These are phyloP conservation scores for Solanum bukasovii DNA, from an alignment of 257 asterid species.

Conservation along the genomic window DNA sequence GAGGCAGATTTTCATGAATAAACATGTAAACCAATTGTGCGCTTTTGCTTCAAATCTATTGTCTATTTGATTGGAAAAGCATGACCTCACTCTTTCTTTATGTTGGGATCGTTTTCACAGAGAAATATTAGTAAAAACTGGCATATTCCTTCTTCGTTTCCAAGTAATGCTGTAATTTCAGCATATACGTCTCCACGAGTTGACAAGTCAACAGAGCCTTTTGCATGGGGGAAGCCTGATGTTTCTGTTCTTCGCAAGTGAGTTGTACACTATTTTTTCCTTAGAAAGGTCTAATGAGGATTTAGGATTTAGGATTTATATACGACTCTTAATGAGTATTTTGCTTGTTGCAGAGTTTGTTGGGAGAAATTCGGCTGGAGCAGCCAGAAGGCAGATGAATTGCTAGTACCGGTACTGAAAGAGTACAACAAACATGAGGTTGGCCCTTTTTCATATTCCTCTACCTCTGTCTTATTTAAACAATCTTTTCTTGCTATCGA, in stretches of 20 bases:
- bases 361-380: conserved; percentile 94
- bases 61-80: background rate
- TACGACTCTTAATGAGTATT: background rate
- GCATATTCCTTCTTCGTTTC: conserved; percentile 83
- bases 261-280: conserved; percentile 11
- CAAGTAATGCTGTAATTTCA: conserved; percentile 78
- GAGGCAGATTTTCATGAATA: conserved; percentile 70
- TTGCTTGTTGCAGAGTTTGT: conserved; percentile 49
- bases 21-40: conserved; percentile 44
- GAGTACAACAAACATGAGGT: conserved; percentile 95
- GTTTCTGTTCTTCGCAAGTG: conserved; percentile 84
- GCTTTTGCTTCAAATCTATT: conserved; percentile 2
- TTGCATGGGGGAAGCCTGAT: conserved; percentile 94
- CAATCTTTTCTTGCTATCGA: background rate
- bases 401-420: conserved; percentile 76
- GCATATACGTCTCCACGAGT: conserved; percentile 90
- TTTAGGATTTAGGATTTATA: background rate
- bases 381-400: conserved; percentile 65
- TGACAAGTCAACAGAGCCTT: conserved; percentile 75
- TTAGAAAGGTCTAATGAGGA: background rate
- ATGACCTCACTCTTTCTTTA: conserved; percentile 1
- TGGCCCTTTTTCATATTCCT: conserved; percentile 2
- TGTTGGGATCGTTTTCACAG: conserved; percentile 24
- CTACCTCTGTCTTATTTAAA: background rate
- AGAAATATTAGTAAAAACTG: conserved; percentile 97